Conservation (phyloP, 2,329 filamentous ascomycete genomes). For the Stylonectria norvegica region DNA sequence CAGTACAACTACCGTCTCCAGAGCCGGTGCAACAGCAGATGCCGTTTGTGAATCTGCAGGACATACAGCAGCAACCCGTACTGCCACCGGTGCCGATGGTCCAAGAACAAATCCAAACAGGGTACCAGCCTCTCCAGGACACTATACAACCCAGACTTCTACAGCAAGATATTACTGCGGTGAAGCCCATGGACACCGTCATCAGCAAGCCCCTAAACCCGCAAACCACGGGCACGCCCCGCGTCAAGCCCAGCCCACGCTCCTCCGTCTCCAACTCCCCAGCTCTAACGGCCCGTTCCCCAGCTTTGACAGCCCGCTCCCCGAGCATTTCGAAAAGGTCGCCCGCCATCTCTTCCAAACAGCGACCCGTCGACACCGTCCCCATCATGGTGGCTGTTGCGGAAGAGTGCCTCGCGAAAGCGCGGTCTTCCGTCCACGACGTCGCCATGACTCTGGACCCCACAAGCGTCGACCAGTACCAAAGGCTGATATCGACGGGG, state of each 20-base stretch:
- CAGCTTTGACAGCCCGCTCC: slow-evolving; percentile 38
- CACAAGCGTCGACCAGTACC: slow-evolving; percentile 59
- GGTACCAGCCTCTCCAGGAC: slow-evolving; percentile 3
- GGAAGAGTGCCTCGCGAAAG: slow-evolving; percentile 70
- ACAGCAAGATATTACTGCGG: slow-evolving; percentile 18
- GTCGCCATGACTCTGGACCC: slow-evolving; percentile 36
- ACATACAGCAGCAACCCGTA: slow-evolving; percentile 34
- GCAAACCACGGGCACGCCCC: slow-evolving; percentile 24
- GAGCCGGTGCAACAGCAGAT: slow-evolving; percentile 24
- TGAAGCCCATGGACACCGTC: slow-evolving; percentile 27
- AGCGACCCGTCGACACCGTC: slow-evolving; percentile 47
- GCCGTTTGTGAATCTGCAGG: slow-evolving; percentile 38
- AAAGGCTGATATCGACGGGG: slow-evolving; percentile 68
- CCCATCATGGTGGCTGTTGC: slow-evolving; percentile 67
- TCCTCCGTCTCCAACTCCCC: slow-evolving; percentile 42
- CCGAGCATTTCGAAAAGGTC: slow-evolving; percentile 42
- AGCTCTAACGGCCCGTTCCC: slow-evolving; percentile 38
- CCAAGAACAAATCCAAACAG: slow-evolving; percentile 17
- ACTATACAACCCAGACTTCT: slow-evolving; percentile 12
- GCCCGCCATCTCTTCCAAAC: slow-evolving; percentile 39
- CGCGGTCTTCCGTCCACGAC: slow-evolving; percentile 53
- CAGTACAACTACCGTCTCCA: slow-evolving; percentile 15
- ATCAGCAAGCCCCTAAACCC: slow-evolving; percentile 16
- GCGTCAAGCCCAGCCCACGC: slow-evolving; percentile 37
- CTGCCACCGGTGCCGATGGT: slow-evolving; percentile 26